phyloP scores from a whole-genome alignment of 1,284 basidiomycete species.

The Ceratobasidium sp. region DNA sequence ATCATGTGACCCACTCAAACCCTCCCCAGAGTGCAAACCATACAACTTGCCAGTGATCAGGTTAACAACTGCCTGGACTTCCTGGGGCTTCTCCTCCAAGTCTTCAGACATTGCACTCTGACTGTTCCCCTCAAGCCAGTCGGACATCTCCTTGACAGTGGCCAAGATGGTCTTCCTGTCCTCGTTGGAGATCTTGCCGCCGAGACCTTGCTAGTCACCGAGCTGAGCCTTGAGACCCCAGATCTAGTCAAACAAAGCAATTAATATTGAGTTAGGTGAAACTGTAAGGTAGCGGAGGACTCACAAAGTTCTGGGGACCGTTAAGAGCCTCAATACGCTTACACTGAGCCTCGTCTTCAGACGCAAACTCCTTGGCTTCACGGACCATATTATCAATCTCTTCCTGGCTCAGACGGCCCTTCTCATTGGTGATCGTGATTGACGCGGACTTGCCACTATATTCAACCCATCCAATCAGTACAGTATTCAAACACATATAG shows the following conservation, averaged over 20 bases:
- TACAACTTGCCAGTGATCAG: slow-evolving; percentile 87
- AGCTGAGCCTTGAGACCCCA: slow-evolving; percentile 89
- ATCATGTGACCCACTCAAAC: slow-evolving; percentile 23
- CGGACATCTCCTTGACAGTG: slow-evolving; percentile 86
- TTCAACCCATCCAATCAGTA: too few species aligned
- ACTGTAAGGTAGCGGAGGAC: not conserved
- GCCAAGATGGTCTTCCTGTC: slow-evolving; percentile 90
- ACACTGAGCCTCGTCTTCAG: slow-evolving; percentile 85
- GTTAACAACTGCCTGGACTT: slow-evolving; percentile 75
- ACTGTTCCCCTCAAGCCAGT: slow-evolving; percentile 91
- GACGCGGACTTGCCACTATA: slow-evolving; percentile 84
- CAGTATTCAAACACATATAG: too few species aligned
- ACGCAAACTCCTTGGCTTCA: slow-evolving; percentile 91
- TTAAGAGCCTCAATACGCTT: slow-evolving; percentile 91
- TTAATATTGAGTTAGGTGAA: not conserved
- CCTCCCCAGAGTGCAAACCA: slow-evolving; percentile 45
- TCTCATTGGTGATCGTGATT: slow-evolving; percentile 89
- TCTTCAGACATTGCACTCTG: slow-evolving; percentile 83
- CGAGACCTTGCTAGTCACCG: slow-evolving; percentile 87
- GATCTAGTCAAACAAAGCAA: slow-evolving; percentile 50
- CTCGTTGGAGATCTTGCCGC: slow-evolving; percentile 84
- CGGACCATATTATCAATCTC: slow-evolving; percentile 93
- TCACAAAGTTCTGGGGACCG: slow-evolving; percentile 74
- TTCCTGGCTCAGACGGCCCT: slow-evolving; percentile 84
- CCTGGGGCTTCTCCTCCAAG: slow-evolving; percentile 87